A percentile compares a stretch with the other conserved stretches of the same genome.
Evolutionary conservation across 352 stramenopile genomes (phyloP).

Genomic region (Pythium pyrilobum): DNA sequence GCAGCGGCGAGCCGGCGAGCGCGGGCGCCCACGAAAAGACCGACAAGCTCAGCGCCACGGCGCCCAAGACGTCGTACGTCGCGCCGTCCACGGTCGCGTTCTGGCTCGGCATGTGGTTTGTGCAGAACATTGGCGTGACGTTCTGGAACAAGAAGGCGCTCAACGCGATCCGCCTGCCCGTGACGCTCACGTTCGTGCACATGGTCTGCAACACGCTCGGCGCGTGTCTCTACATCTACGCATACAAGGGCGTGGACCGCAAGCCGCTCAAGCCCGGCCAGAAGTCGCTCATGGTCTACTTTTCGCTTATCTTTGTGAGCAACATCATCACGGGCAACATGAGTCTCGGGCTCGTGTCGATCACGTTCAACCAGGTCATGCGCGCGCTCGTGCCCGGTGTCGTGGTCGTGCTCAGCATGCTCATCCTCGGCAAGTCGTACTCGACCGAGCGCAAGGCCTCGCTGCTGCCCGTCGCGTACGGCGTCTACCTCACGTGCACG

Average conservation of each 20-base stretch:
- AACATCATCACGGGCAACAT: slow-evolving; percentile 96
- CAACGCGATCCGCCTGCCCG: slow-evolving; percentile 49
- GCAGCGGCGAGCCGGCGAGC: neutral
- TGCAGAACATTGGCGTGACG: slow-evolving; percentile 92
- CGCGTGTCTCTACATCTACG: slow-evolving; percentile 69
- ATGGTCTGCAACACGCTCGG: slow-evolving; percentile 93
- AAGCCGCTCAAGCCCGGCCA: slow-evolving; percentile 58
- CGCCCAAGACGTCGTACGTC: slow-evolving; percentile 64
- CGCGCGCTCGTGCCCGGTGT: slow-evolving; percentile 76
- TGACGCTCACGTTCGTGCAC: slow-evolving; percentile 90
- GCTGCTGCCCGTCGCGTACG: slow-evolving; percentile 67
- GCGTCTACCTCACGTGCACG: slow-evolving; percentile 78
- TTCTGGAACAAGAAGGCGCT: slow-evolving; percentile 95
- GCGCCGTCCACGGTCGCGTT: slow-evolving; percentile 57
- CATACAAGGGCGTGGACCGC: slow-evolving; percentile 58
- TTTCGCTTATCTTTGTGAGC: slow-evolving; percentile 91
- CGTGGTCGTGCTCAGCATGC: slow-evolving; percentile 74
- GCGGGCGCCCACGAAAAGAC: neutral
- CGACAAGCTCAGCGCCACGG: neutral
- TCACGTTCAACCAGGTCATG: slow-evolving; percentile 96
- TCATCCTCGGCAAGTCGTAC: slow-evolving; percentile 76
- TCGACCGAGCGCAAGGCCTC: slow-evolving; percentile 69
- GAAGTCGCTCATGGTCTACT: slow-evolving; percentile 80
- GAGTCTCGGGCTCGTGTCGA: slow-evolving; percentile 88
- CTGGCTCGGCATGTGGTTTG: slow-evolving; percentile 84